phyloP scores from a whole-genome alignment of 805 yeast genomes.

The Kodamaea jinghongensis region DNA sequence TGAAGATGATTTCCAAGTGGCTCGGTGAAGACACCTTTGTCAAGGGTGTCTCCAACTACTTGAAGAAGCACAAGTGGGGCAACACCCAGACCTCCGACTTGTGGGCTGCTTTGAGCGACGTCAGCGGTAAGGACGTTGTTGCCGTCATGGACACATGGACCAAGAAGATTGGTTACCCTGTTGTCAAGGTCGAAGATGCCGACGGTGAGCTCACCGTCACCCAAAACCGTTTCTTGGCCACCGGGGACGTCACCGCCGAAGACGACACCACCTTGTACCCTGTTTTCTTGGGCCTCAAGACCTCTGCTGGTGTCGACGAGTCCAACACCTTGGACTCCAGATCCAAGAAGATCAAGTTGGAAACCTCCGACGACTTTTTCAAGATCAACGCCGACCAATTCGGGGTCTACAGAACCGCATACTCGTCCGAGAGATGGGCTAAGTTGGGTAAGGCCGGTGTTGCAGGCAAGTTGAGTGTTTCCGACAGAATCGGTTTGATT shows the following conservation, averaged over 20 bases:
- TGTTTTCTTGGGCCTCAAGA: slow-evolving; percentile 64
- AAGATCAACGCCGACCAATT: slow-evolving; percentile 72
- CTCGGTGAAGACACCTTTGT: slow-evolving; percentile 74
- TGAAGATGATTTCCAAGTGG: slow-evolving; percentile 79
- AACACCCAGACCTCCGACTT: slow-evolving; percentile 75
- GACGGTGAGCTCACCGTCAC: slow-evolving; percentile 51
- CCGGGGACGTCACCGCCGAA: slow-evolving; percentile 74
- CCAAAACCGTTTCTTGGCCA: slow-evolving; percentile 72
- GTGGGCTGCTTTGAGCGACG: slow-evolving; percentile 71
- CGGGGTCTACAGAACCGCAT: slow-evolving; percentile 74
- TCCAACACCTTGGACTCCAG: slow-evolving; percentile 50
- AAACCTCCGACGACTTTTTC: slow-evolving; percentile 47
- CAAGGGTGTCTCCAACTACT: slow-evolving; percentile 75
- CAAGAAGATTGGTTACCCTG: slow-evolving; percentile 74
- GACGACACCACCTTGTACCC: slow-evolving; percentile 71
- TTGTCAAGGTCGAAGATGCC: slow-evolving; percentile 59
- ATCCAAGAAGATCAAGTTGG: slow-evolving; percentile 41
- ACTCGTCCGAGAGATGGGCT: slow-evolving; percentile 65
- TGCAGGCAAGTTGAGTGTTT: slow-evolving; percentile 59
- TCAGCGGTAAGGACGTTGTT: slow-evolving; percentile 69
- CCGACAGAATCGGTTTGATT: slow-evolving; percentile 75
- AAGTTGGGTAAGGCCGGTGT: slow-evolving; percentile 63
- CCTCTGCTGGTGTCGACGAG: slow-evolving; percentile 58
- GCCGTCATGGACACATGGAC: slow-evolving; percentile 80
- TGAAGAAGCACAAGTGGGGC: slow-evolving; percentile 72